Evolutionary conservation across 306 rosid genomes (phyloP), one percentile per base, ranked within the genome.

Genomic region (Pyrus pyrifolia): DNA sequence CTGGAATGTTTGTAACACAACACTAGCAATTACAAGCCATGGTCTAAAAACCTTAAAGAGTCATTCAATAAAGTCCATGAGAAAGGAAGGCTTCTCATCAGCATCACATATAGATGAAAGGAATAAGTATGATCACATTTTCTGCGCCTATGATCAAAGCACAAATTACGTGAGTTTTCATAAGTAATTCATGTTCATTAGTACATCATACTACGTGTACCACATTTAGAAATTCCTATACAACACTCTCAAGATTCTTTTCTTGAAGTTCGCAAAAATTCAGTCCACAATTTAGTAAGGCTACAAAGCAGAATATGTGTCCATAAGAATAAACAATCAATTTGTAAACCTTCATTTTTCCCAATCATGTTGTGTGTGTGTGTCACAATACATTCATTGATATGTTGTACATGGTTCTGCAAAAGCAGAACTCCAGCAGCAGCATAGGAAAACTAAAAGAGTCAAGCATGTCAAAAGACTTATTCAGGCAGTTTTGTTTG

Each of bases 1-100:
- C 99, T 95, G 90, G 79, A 80, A 88, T 71, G 73, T 80, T 79
- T 65, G 52, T 66, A 19, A 74, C 68, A 76, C 58, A 75, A 80
- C 62, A 42, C 77, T 86, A 77, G 71, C 75, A 81, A 72, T 40
- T 46, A 71, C 76, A 76, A 86, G 73, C 38, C 76, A 42, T 12
- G 75, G 49, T 77, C 46, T 80, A 75, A 68, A 74, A 59, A 67
- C 70, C 44, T 61, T 52, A 22, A 31, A 53, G 15, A 58, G 15
- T 19, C 67, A 31, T 71, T 14, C 19, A 14, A 72, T 11, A 21
- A 63, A 33, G 21, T 15, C 27, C 35, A 38, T 59, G 25, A 59
- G 19, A 58, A 72, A 19, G 27, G 23, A 45, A 69, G 15, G 23
- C n/a, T 46, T 46, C 31, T 25, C 21, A 70, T 51, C 27, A 66